These are phyloP conservation scores for Naganishia sp. DNA, from an alignment of 1,284 basidiomycete genomes.

Conservation along the genomic window DNA sequence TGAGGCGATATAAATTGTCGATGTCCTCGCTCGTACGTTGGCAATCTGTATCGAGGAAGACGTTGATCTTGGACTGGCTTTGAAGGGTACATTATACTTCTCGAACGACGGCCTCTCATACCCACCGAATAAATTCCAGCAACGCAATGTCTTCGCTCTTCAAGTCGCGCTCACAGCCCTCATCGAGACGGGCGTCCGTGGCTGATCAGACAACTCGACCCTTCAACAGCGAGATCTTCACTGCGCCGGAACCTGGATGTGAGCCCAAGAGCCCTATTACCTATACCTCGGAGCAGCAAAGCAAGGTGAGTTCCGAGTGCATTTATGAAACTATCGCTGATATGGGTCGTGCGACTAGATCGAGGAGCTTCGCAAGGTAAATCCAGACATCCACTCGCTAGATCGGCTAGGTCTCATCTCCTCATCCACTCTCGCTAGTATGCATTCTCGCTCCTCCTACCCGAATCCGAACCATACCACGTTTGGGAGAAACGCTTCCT, in stretches of 20 bases:
- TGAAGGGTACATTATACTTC: neutral
- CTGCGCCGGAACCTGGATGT: conserved; percentile 56
- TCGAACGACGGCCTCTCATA: neutral
- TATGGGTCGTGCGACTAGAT: conserved; percentile 53
- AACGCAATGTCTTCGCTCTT: conserved; percentile 10
- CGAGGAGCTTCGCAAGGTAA: conserved; percentile 64
- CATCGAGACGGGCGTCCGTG: conserved; percentile 36
- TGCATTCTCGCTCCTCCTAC: conserved; percentile 63
- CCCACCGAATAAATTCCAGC: neutral
- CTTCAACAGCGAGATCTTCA: conserved; percentile 56
- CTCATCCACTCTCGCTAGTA: conserved; percentile 58
- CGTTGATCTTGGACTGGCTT: neutral
- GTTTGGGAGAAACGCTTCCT: conserved; percentile 76
- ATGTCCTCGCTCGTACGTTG: neutral
- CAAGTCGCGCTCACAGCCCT: conserved; percentile 13
- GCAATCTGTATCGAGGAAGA: too few species aligned
- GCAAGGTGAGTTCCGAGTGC: conserved; percentile 42
- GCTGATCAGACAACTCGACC: conserved; percentile 35
- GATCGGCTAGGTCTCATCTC: conserved; percentile 25
- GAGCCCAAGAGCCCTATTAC: conserved; percentile 60
- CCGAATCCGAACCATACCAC: conserved; percentile 67
- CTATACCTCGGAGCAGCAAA: conserved; percentile 66
- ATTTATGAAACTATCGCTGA: neutral
- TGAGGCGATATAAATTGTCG: neutral
- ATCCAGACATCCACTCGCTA: conserved; percentile 28